Evolutionary conservation across 2,329 filamentous ascomycete genomes (phyloP), one percentile per base, ranked within the genome.

Genomic region (Geoglossum cookeanum): DNA sequence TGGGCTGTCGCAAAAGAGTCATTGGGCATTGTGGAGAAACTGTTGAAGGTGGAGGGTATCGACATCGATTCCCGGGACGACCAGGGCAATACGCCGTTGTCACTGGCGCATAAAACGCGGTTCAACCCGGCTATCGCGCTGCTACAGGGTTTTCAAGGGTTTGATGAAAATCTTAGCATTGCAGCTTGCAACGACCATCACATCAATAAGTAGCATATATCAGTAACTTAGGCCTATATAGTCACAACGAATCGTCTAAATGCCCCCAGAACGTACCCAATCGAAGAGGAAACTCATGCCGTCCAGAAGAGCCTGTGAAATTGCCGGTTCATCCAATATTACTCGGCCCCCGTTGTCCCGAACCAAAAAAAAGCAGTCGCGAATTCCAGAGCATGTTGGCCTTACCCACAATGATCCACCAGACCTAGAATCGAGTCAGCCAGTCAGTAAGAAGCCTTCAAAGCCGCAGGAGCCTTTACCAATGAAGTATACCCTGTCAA

Each of bases 121-220:
- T n/a, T n/a, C n/a, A n/a, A n/a, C n/a, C n/a, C n/a, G n/a, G n/a
- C n/a, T n/a, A n/a, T n/a, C n/a, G n/a, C n/a, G n/a, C n/a, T n/a
- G n/a, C n/a, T n/a, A n/a, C n/a, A n/a, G n/a, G n/a, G n/a, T n/a
- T n/a, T n/a, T n/a, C n/a, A n/a, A n/a, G n/a, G n/a, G n/a, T n/a
- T n/a, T n/a, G n/a, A n/a, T 49, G 45, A 49, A 49, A 49, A 49
- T 49, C 45, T 49, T 27, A 13, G 45, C 45, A 49, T 49, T 49
- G 45, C 45, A 17, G 45, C 45, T 49, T 17, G 45, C 5, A 49
- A 27, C 45, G 3, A 30, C 7, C 7, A 49, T 49, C 29, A 17
- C 29, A 17, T 4, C 29, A 13, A 30, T 27, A 13, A 27, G 45
- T n/a, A 49, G 29, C 29, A 8, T n/a, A n/a, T n/a, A 49, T 49